Evolutionary conservation across 768 basidiomycete genomes (phyloP).

Genomic region (Trametes maxima): DNA sequence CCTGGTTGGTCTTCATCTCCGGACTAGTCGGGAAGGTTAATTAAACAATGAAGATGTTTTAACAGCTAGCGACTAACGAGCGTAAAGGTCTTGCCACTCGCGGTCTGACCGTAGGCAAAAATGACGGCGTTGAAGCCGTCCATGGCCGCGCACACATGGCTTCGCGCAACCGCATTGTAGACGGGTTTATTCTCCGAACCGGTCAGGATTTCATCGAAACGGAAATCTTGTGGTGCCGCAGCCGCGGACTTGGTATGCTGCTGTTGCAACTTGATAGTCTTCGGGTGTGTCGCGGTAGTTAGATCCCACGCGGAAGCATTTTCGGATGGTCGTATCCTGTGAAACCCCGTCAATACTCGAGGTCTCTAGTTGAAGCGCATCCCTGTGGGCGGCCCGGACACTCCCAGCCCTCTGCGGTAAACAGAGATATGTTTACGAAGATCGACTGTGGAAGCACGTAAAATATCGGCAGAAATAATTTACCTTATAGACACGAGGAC

Average conservation of each 20-base stretch:
- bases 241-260: constrained; percentile 51
- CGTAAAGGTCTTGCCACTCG: constrained; percentile 75
- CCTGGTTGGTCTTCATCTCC: constrained; percentile 85
- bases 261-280: constrained; percentile 63
- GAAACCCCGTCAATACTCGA: neutral
- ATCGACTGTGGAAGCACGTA: too few species aligned
- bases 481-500: constrained; percentile 85
- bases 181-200: constrained; percentile 80
- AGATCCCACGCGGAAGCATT: constrained; percentile 59
- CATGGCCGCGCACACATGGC: constrained; percentile 90
- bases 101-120: constrained; percentile 94
- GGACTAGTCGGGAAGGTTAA: constrained; percentile 40
- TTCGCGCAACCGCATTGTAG: constrained; percentile 73
- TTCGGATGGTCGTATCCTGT: constrained; percentile 65
- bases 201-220: constrained; percentile 76
- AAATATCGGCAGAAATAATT: too few species aligned
- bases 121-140: constrained; percentile 95
- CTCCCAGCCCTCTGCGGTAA: too few species aligned
- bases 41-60: neutral
- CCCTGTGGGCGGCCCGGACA: too few species aligned
- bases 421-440: too few species aligned
- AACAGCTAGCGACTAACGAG: constrained; percentile 40
- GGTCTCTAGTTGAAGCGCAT: neutral
- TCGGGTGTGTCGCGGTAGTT: constrained; percentile 37
- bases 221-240: constrained; percentile 51